Conservation (phyloP, 2,329 filamentous ascomycete genomes). For the Neopestalotiopsis sp. region DNA sequence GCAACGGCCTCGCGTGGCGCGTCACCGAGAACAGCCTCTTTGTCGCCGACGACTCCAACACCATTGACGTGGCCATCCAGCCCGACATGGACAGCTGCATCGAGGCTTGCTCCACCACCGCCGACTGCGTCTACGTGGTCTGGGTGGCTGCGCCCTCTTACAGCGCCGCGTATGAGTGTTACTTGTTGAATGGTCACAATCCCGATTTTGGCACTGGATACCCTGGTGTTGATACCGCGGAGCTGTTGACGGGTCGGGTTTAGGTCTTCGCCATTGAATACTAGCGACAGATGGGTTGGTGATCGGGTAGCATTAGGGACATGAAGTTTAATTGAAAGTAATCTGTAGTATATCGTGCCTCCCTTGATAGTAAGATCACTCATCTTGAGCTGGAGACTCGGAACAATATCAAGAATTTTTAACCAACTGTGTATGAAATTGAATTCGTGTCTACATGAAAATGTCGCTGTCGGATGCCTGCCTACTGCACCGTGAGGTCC, state of each 20-base stretch:
- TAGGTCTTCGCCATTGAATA: background rate
- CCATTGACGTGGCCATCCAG: background rate
- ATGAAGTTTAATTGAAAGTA: background rate
- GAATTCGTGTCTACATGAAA: background rate
- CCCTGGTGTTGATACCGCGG: background rate
- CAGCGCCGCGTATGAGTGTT: background rate
- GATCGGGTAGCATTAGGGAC: background rate
- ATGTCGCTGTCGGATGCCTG: background rate
- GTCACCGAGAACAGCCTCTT: background rate
- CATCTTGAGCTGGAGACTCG: background rate
- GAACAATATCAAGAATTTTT: background rate
- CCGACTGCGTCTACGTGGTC: background rate
- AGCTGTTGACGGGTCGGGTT: background rate
- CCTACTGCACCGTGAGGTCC: too few relatives aligned
- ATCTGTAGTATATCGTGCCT: background rate
- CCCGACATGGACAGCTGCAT: background rate
- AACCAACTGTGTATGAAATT: background rate
- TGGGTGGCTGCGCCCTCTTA: background rate
- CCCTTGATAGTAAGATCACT: background rate
- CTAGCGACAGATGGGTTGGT: too few relatives aligned
- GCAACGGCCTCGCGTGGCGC: background rate
- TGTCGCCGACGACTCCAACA: background rate
- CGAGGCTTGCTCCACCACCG: background rate
- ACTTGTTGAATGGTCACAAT: background rate
- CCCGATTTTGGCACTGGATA: slow-evolving; percentile 5